Base-by-base conservation (phyloP, 441 rosid genomes). In the Dalechampia spathulata region DNA sequence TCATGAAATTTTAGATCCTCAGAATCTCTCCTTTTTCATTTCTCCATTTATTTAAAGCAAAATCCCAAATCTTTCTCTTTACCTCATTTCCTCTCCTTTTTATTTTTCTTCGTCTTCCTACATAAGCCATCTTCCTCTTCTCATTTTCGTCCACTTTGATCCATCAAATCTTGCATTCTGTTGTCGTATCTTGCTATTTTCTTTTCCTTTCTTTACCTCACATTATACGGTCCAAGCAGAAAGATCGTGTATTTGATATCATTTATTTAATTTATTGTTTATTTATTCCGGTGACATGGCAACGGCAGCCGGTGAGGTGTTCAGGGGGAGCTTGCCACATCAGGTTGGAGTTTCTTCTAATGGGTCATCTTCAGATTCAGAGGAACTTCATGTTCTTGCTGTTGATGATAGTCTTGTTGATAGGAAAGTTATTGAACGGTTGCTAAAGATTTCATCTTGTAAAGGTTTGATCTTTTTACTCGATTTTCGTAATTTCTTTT, bases 351-450 rank as follows among this genome's bases (percentile, higher is more conserved):
- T 42, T 5, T 61, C 42, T 49, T 55, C 38, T 49, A 30, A 50
- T 13, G 62, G 67, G 47, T 47, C 78, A 1, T 2, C 37, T 62
- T n/a, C n/a, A n/a, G n/a, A n/a, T 58, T 61, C 76, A 3, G 82
- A 81, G 56, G 87, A 87, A 68, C 68, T 90, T 7, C 98, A 90
- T 70, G 97, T 90, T 76, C 97, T 90, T 5, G 97, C 96, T 28
- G 97, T 90, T 1, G 96, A 87, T 48, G 96, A 90, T 64, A 87
- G 96, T 51, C 58, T 72, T 7, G 92, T 87, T 0, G 96, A 90
- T 64, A 77, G 94, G 45, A 87, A 81, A 65, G 81, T 90, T 40
- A 85, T 90, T 17, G 94, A 90, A 60, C 71, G 82, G 44, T 67
- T 90, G 86, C 94, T 90, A 6, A 70, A 74, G 72, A 76, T 76